Conservation (phyloP, 192 early-diverging fungal genomes). For the Backusella morwellensis region DNA sequence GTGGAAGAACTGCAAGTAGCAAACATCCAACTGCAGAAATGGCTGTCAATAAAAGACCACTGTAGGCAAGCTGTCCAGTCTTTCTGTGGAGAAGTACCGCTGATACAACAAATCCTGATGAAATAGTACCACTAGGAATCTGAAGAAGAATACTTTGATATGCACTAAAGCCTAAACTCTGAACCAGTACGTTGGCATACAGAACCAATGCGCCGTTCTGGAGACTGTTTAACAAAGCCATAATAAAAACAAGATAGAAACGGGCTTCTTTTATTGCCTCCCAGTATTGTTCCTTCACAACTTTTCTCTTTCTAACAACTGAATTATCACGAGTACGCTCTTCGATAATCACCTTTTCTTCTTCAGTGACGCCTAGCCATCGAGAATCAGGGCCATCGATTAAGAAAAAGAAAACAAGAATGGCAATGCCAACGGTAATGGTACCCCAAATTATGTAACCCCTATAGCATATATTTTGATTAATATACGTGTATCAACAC, state of each 20-base stretch:
- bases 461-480: background rate
- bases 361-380: constrained; percentile 4
- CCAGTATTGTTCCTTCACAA: background rate
- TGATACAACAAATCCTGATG: background rate
- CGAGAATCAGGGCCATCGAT: constrained; percentile 16
- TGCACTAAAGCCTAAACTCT: constrained; percentile 17
- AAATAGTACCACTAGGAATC: background rate
- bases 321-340: constrained; percentile 22
- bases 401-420: constrained; percentile 22
- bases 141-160: constrained; percentile 8
- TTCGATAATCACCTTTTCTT: constrained; percentile 23
- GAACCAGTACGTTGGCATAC: constrained; percentile 9
- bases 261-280: constrained; percentile 22
- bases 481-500: background rate
- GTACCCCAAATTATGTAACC: constrained; percentile 24
- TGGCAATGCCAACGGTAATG: constrained; percentile 2
- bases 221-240: constrained; percentile 1
- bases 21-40: background rate
- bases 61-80: background rate
- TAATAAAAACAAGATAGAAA: constrained; percentile 3
- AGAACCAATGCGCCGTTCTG: constrained; percentile 18
- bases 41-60: background rate
- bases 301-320: background rate
- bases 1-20: constrained; percentile 8
- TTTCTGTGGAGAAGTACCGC: background rate